Percentiles rank a stretch among this genome's conserved stretches.
Conservation (phyloP, 352 stramenopile species). For the Thalassiosira hispida region DNA sequence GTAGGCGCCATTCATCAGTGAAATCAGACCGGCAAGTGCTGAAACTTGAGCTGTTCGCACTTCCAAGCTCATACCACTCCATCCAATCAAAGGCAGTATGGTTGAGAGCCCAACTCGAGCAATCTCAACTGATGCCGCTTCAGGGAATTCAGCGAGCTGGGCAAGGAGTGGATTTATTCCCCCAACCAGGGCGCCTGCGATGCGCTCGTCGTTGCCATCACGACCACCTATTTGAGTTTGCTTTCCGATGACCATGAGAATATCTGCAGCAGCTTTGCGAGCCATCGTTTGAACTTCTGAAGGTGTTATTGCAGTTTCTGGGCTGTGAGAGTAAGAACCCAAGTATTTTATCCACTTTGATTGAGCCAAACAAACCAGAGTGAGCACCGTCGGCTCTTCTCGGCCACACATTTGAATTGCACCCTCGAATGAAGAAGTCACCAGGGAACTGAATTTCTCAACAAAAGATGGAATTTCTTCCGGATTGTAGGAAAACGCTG, state of each 20-base stretch:
- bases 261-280: conserved; percentile 27
- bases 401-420: conserved; percentile 28
- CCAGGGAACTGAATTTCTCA: conserved; percentile 18
- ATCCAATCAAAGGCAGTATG: conserved; percentile 67
- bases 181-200: conserved; percentile 54
- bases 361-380: conserved; percentile 41
- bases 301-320: conserved; percentile 1
- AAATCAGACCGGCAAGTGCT: conserved; percentile 52
- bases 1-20: conserved; percentile 67
- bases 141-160: conserved; percentile 38
- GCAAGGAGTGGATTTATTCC: conserved; percentile 67
- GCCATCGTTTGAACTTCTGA: conserved; percentile 15
- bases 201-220: conserved; percentile 35
- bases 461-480: conserved; percentile 21
- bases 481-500: conserved; percentile 12
- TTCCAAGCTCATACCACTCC: conserved; percentile 37
- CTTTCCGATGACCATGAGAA: conserved; percentile 24
- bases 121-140: conserved; percentile 66
- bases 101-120: conserved; percentile 55
- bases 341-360: conserved; percentile 52
- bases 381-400: conserved; percentile 32
- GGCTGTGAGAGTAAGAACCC: conserved; percentile 1
- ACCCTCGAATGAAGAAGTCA: conserved; percentile 32
- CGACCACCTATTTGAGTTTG: conserved; percentile 22
- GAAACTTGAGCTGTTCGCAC: conserved; percentile 45